Conservation (phyloP, 345 rosid species). For the Eucalyptus grandis region DNA sequence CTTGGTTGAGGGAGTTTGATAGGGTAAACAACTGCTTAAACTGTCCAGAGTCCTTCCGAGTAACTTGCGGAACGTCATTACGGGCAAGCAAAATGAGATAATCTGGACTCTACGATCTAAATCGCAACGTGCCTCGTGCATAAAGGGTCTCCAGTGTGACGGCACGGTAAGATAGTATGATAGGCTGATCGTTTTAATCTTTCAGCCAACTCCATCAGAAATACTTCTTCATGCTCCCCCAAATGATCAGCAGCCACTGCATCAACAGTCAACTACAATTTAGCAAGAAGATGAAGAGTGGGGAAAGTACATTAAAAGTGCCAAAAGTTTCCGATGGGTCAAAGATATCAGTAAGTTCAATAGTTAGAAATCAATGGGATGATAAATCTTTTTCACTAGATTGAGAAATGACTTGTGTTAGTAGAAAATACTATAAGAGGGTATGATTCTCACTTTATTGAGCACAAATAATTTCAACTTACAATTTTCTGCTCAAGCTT, state of each 20-base stretch:
- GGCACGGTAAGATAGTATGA: not conserved
- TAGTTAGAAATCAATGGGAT: not conserved
- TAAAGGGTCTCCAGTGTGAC: not conserved
- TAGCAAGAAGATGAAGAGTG: not conserved
- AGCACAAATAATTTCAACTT: not conserved
- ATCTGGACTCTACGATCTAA: not conserved
- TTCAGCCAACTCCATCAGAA: conserved; percentile 16
- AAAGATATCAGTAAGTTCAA: not conserved
- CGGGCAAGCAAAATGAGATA: not conserved
- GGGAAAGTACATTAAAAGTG: too few relatives aligned
- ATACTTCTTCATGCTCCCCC: conserved; percentile 76
- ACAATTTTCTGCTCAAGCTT: not conserved
- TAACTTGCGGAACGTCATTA: not conserved
- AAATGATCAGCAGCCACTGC: conserved; percentile 59
- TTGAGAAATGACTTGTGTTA: not conserved
- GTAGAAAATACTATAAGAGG: not conserved
- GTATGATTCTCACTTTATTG: not conserved
- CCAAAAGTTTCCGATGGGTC: rapidly evolving
- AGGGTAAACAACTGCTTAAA: not conserved
- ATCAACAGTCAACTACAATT: not conserved
- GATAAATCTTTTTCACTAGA: not conserved
- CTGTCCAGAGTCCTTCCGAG: not conserved
- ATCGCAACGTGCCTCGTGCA: not conserved
- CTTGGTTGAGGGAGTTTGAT: not conserved
- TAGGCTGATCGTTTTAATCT: not conserved